These are phyloP conservation scores for Neurospora sp. DNA, from an alignment of 2,329 filamentous ascomycete genomes.

Conservation along the genomic window DNA sequence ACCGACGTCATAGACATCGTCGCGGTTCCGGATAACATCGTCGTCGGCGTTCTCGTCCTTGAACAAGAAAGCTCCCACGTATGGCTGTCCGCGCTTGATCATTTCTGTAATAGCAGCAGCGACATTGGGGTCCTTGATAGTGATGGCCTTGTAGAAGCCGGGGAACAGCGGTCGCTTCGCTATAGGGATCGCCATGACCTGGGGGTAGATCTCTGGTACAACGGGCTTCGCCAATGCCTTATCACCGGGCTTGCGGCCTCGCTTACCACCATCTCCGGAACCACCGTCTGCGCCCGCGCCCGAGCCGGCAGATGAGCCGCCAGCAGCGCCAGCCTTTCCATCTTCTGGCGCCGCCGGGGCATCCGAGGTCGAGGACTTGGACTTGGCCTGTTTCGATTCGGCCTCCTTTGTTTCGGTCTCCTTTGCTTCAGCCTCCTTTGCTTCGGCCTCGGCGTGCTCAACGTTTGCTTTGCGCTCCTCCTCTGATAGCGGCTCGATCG, in stretches of 20 bases:
- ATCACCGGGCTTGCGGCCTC: slow-evolving; percentile 62
- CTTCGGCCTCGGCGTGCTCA: slow-evolving; percentile 35
- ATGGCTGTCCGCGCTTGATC: slow-evolving; percentile 93
- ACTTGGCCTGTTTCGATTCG: slow-evolving; percentile 37
- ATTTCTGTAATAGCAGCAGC: slow-evolving; percentile 89
- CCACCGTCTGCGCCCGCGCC: slow-evolving; percentile 41
- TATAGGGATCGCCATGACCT: slow-evolving; percentile 95
- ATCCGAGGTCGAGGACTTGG: slow-evolving; percentile 30
- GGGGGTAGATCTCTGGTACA: slow-evolving; percentile 91
- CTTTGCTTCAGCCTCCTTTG: slow-evolving; percentile 31
- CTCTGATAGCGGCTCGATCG: slow-evolving; percentile 40
- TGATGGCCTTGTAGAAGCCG: slow-evolving; percentile 98
- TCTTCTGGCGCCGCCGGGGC: slow-evolving; percentile 33
- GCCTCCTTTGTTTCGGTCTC: slow-evolving; percentile 35
- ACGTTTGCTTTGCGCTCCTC: slow-evolving; percentile 43
- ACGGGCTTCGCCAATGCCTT: slow-evolving; percentile 76
- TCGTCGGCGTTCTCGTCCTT: slow-evolving; percentile 93
- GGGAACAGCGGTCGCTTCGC: slow-evolving; percentile 89
- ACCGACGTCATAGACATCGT: slow-evolving; percentile 91
- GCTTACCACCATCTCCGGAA: slow-evolving; percentile 55
- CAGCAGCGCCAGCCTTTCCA: slow-evolving; percentile 48
- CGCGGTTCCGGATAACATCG: slow-evolving; percentile 80
- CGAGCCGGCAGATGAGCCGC: slow-evolving; percentile 39
- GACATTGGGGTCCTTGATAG: slow-evolving; percentile 86
- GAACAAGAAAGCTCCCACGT: slow-evolving; percentile 92